Evolutionary conservation across 1,284 basidiomycete genomes (phyloP).

Genomic region (Puccinia sorghi): DNA sequence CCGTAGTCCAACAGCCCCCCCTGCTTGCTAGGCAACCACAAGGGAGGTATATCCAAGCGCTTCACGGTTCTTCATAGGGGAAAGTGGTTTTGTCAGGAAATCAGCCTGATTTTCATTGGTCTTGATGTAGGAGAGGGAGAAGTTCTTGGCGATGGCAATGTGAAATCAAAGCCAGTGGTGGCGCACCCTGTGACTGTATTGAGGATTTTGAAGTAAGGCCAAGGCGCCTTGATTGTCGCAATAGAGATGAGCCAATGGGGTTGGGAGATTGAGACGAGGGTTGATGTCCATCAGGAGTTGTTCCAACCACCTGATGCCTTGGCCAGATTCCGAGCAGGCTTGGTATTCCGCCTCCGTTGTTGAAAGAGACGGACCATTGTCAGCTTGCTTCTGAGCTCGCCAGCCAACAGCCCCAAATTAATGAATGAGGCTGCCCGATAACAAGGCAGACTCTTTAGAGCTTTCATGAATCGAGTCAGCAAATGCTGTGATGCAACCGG

Average conservation of each 20-base stretch:
- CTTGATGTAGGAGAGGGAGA: not conserved
- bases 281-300: not conserved
- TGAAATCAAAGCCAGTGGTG: slow-evolving; percentile 17
- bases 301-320: not conserved
- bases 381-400: no score
- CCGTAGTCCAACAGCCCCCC: slow-evolving; percentile 12
- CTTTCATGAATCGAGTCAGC: no score
- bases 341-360: no score
- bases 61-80: not conserved
- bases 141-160: not conserved
- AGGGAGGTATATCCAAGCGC: not conserved
- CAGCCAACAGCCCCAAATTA: no score
- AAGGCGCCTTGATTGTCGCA: slow-evolving; percentile 33
- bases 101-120: not conserved
- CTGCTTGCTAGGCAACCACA: not conserved
- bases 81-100: not conserved
- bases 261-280: not conserved
- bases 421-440: no score
- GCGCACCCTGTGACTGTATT: not conserved
- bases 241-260: no score
- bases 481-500: no score
- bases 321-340: not conserved
- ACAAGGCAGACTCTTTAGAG: no score
- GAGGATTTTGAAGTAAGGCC: not conserved
- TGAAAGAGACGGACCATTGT: not conserved